A percentile compares a stretch with the other conserved stretches of the same genome.
Conservation (phyloP, 495 filamentous ascomycete genomes). For the Aspergillus cristatus region DNA sequence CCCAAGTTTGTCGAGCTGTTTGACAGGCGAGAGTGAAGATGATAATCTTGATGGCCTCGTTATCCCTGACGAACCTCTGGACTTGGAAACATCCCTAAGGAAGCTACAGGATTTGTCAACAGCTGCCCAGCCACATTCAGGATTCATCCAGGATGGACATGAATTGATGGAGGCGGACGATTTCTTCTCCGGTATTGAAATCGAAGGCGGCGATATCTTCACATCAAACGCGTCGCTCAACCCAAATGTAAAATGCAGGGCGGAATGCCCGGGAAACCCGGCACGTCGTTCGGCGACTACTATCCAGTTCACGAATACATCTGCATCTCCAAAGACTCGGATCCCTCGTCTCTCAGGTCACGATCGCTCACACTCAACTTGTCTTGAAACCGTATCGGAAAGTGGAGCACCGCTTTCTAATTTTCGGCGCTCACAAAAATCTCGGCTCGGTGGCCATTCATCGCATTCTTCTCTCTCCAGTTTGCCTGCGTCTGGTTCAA, state of each 20-base stretch:
- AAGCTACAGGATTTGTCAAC: slow-evolving; percentile 50
- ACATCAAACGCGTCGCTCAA: slow-evolving; percentile 76
- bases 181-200: slow-evolving; percentile 78
- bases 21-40: slow-evolving; percentile 91
- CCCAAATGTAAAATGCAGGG: slow-evolving; percentile 84
- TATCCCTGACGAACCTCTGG: slow-evolving; percentile 71
- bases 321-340: slow-evolving; percentile 39
- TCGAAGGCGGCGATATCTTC: slow-evolving; percentile 75
- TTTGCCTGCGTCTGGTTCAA: slow-evolving; percentile 45
- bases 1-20: slow-evolving; percentile 80
- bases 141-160: slow-evolving; percentile 22
- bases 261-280: slow-evolving; percentile 54
- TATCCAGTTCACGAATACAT: slow-evolving; percentile 75
- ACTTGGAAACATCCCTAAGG: slow-evolving; percentile 67
- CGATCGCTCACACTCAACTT: slow-evolving; percentile 58
- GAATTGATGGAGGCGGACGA: slow-evolving; percentile 55
- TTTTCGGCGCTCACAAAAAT: slow-evolving; percentile 50
- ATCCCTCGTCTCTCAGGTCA: slow-evolving; percentile 57
- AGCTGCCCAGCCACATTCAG: slow-evolving; percentile 18
- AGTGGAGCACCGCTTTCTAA: slow-evolving; percentile 62
- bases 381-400: slow-evolving; percentile 86
- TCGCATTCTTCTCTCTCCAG: slow-evolving; percentile 58
- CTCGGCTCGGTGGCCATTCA: slow-evolving; percentile 53
- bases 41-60: slow-evolving; percentile 80
- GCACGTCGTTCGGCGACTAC: slow-evolving; percentile 69